phyloP scores from a whole-genome alignment of 2,329 filamentous ascomycete species.

The Botrytis hyacinthi region DNA sequence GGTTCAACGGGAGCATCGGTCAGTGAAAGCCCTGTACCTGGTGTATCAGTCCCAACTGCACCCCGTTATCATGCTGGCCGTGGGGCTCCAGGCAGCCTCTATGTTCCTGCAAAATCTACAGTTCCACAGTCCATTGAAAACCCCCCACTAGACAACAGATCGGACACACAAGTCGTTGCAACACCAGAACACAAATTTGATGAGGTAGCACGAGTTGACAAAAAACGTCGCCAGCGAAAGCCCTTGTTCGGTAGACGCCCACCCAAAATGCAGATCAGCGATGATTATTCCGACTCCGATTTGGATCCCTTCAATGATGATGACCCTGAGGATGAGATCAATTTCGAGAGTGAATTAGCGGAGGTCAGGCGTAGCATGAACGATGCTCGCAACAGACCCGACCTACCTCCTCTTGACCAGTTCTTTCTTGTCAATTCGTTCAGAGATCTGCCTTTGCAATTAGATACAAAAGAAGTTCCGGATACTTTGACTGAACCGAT shows the following conservation, averaged over 20 bases:
- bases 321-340: conserved; percentile 31
- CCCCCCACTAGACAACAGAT: not conserved
- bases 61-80: conserved; percentile 26
- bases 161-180: not conserved
- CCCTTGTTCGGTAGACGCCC: conserved; percentile 28
- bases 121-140: conserved; percentile 1
- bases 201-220: not conserved
- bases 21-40: conserved; percentile 28
- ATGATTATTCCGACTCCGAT: conserved; percentile 32
- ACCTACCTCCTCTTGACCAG: conserved; percentile 24
- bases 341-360: conserved; percentile 38
- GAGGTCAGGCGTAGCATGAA: conserved; percentile 31
- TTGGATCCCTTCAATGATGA: conserved; percentile 38
- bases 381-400: conserved; percentile 27
- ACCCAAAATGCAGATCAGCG: conserved; percentile 21
- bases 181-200: conserved; percentile 9
- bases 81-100: not conserved
- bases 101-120: not conserved
- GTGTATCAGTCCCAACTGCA: conserved; percentile 34
- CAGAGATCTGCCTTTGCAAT: conserved; percentile 20
- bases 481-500: not conserved
- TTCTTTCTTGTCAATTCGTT: conserved; percentile 28
- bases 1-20: conserved; percentile 38
- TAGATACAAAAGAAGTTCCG: not conserved
- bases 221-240: conserved; percentile 23